Conservation (phyloP, 2,329 filamentous ascomycete genomes). For the Atkinsonella hypoxylon region DNA sequence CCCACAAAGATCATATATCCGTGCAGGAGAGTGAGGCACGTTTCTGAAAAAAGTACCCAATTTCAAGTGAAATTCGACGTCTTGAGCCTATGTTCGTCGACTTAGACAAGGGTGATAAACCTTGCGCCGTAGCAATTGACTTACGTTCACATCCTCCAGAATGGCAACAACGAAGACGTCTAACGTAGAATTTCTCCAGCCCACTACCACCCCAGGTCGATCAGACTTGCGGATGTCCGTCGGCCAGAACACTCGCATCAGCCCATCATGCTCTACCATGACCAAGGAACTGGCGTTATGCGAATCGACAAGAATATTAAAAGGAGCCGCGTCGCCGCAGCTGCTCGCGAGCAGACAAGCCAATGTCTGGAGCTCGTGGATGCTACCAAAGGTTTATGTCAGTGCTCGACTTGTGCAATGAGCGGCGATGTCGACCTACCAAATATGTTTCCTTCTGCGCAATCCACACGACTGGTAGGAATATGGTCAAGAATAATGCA, state of each 20-base stretch:
- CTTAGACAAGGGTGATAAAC: background rate
- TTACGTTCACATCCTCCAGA: conserved; percentile 80
- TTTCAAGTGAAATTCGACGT: conserved; percentile 79
- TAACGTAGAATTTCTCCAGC: conserved; percentile 85
- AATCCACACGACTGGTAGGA: conserved; percentile 73
- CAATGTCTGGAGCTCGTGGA: conserved; percentile 62
- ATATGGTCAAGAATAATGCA: conserved; percentile 70
- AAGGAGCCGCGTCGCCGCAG: conserved; percentile 90
- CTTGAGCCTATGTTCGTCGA: conserved; percentile 42
- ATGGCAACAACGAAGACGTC: conserved; percentile 87
- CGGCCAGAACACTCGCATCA: conserved; percentile 99
- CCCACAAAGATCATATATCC: conserved; percentile 77
- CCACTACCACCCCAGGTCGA: conserved; percentile 75
- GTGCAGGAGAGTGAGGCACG: conserved; percentile 64
- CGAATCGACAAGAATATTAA: conserved; percentile 33
- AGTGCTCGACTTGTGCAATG: background rate
- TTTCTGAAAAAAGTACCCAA: conserved; percentile 74
- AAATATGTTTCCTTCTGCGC: conserved; percentile 68
- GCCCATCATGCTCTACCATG: conserved; percentile 67
- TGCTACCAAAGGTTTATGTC: conserved; percentile 42
- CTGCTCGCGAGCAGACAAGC: conserved; percentile 91
- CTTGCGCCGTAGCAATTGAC: conserved; percentile 16
- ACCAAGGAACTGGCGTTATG: conserved; percentile 25
- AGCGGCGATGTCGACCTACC: conserved; percentile 38
- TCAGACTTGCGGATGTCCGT: conserved; percentile 65